Evolutionary conservation across 805 yeast species (phyloP).

Genomic region (Saccharomycopsis capsularis): DNA sequence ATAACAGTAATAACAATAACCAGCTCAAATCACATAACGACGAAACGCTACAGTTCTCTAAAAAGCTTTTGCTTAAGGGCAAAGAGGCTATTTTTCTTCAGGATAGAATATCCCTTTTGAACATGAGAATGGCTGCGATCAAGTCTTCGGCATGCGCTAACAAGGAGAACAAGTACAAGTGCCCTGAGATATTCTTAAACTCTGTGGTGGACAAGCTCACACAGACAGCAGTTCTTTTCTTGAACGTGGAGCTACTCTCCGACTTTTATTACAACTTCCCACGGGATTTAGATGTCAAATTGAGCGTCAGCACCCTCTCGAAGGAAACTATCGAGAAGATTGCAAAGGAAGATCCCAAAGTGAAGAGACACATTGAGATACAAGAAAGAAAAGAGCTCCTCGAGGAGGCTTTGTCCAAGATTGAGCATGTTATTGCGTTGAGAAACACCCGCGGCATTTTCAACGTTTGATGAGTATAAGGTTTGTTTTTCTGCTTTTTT

Average conservation of each 20-base stretch:
- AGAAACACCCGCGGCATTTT: slow-evolving; percentile 13
- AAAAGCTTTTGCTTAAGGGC: slow-evolving; percentile 68
- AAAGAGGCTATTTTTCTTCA: slow-evolving; percentile 72
- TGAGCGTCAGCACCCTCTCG: slow-evolving; percentile 49
- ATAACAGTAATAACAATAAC: background rate
- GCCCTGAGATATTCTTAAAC: slow-evolving; percentile 92
- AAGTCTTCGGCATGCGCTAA: slow-evolving; percentile 68
- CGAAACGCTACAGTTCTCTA: slow-evolving; percentile 82
- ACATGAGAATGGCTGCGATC: slow-evolving; percentile 69
- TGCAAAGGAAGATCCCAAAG: slow-evolving; percentile 92
- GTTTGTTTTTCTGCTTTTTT: background rate
- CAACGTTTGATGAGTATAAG: too few relatives aligned
- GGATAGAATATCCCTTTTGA: slow-evolving; percentile 62
- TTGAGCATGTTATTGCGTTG: slow-evolving; percentile 39
- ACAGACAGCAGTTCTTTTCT: slow-evolving; percentile 83
- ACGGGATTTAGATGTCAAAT: slow-evolving; percentile 74
- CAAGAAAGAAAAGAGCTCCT: slow-evolving; percentile 89
- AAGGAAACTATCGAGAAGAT: slow-evolving; percentile 77
- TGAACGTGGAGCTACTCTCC: slow-evolving; percentile 87
- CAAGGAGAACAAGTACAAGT: slow-evolving; percentile 76
- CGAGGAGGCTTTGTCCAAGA: slow-evolving; percentile 75
- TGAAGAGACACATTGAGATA: slow-evolving; percentile 82
- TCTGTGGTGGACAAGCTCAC: slow-evolving; percentile 89
- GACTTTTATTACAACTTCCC: slow-evolving; percentile 97
- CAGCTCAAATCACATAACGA: slow-evolving; percentile 32